Percentiles rank a stretch among this genome's conserved stretches.
Evolutionary conservation across 2,329 filamentous ascomycete genomes (phyloP).

Genomic region (Pleurostoma richardsiae): DNA sequence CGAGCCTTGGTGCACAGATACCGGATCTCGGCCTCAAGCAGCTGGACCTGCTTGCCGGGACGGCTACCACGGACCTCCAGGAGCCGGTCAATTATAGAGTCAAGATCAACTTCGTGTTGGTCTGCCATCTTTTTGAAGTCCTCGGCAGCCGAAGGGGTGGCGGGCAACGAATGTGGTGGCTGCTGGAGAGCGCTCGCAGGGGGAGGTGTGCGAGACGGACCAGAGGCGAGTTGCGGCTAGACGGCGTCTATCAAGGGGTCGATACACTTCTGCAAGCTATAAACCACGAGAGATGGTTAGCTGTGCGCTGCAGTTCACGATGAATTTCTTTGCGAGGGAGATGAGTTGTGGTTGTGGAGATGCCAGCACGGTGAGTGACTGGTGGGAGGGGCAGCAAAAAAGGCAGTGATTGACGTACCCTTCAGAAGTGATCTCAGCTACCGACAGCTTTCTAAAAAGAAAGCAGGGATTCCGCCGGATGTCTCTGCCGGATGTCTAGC

Average conservation of each 20-base stretch:
- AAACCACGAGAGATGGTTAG: neutral
- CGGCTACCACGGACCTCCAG: conserved; percentile 96
- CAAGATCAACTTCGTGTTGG: conserved; percentile 89
- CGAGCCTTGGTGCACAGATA: conserved; percentile 97
- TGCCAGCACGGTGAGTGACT: neutral
- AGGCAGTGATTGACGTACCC: conserved; percentile 4
- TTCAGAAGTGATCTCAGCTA: conserved; percentile 14
- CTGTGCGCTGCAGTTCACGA: too few relatives aligned
- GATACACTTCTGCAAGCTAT: conserved; percentile 10
- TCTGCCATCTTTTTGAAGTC: conserved; percentile 48
- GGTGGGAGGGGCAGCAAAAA: neutral
- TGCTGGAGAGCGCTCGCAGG: neutral
- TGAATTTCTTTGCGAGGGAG: too few relatives aligned
- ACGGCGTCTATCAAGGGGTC: conserved; percentile 1
- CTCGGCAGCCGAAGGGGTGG: conserved; percentile 37
- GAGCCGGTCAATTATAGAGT: conserved; percentile 98
- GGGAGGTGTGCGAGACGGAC: neutral
- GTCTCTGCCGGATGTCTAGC: conserved; percentile 6
- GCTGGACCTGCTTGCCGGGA: conserved; percentile 96
- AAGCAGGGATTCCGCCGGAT: conserved; percentile 3
- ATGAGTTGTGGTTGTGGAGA: too few relatives aligned
- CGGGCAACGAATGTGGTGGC: conserved; percentile 20
- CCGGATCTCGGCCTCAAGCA: conserved; percentile 93
- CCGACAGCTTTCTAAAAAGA: conserved; percentile 7
- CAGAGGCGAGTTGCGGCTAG: neutral